A percentile compares a stretch with the other conserved stretches of the same genome.
Evolutionary conservation across 108 stramenopile genomes (phyloP).

Genomic region (Bacterosira constricta): DNA sequence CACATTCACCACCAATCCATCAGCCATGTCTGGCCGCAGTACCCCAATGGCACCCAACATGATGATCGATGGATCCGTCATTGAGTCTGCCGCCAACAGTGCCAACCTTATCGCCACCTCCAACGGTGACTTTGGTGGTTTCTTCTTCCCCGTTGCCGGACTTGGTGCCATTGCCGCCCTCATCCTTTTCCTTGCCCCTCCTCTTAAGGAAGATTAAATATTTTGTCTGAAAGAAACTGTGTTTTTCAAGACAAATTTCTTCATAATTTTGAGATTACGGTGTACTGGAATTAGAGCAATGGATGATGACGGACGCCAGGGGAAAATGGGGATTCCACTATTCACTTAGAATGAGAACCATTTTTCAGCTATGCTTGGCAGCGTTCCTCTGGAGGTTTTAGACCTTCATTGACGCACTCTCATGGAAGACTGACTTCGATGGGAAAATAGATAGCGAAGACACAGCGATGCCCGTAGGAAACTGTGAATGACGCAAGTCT

Average conservation of each 20-base stretch:
- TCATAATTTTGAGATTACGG: too few species aligned
- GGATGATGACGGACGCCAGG: too few species aligned
- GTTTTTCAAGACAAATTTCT: slow-evolving; percentile 3
- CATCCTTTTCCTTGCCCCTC: slow-evolving; percentile 87
- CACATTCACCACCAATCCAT: background rate
- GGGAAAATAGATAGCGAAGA: too few species aligned
- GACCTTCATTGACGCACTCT: too few species aligned
- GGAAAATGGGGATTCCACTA: too few species aligned
- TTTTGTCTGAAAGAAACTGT: background rate
- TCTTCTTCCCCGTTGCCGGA: slow-evolving; percentile 83
- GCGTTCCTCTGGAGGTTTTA: too few species aligned
- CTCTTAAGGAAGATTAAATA: slow-evolving; percentile 48
- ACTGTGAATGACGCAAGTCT: too few species aligned
- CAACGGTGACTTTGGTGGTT: slow-evolving; percentile 72
- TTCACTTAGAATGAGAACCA: too few species aligned
- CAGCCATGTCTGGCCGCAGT: slow-evolving; percentile 53
- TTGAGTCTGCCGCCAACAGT: slow-evolving; percentile 62
- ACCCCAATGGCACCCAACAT: slow-evolving; percentile 64
- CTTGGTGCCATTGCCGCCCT: slow-evolving; percentile 73
- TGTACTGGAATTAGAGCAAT: too few species aligned
- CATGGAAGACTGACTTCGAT: too few species aligned
- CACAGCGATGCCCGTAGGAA: too few species aligned
- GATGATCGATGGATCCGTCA: slow-evolving; percentile 70
- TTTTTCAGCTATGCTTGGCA: too few species aligned
- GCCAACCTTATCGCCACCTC: slow-evolving; percentile 75